These are phyloP conservation scores for Candida sojae DNA, from an alignment of 1,139 yeast species.

Conservation along the genomic window DNA sequence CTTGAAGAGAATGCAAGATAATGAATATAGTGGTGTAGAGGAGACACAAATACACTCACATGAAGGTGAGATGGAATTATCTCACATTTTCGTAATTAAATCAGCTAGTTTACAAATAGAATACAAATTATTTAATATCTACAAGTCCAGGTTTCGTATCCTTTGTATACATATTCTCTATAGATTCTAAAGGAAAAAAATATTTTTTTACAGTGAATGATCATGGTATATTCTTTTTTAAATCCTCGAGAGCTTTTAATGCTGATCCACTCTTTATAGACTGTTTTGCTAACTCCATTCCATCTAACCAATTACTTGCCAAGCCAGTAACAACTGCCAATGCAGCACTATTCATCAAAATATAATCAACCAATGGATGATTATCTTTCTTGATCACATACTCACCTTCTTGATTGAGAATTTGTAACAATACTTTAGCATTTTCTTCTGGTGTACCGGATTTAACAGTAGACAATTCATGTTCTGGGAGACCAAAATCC, in stretches of 20 bases:
- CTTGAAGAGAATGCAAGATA: too few species aligned
- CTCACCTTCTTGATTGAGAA: slow-evolving; percentile 56
- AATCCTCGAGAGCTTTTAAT: slow-evolving; percentile 53
- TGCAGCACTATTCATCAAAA: slow-evolving; percentile 83
- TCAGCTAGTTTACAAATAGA: too few species aligned
- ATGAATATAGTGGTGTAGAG: too few species aligned
- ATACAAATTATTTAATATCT: too few species aligned
- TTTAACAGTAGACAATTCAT: slow-evolving; percentile 62
- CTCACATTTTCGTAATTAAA: too few species aligned
- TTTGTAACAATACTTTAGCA: slow-evolving; percentile 60
- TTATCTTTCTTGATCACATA: slow-evolving; percentile 34
- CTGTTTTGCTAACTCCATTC: slow-evolving; percentile 71
- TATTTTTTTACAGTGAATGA: too few species aligned
- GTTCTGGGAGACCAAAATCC: slow-evolving; percentile 82
- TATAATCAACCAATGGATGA: slow-evolving; percentile 81
- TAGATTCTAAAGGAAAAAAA: too few species aligned
- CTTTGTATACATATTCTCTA: too few species aligned
- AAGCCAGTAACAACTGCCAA: slow-evolving; percentile 76
- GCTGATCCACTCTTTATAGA: slow-evolving; percentile 74
- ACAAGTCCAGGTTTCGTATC: too few species aligned
- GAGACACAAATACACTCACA: too few species aligned
- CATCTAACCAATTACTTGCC: slow-evolving; percentile 69
- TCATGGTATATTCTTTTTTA: slow-evolving; percentile 19
- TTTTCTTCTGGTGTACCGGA: slow-evolving; percentile 89
- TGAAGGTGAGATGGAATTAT: too few species aligned